phyloP scores from a whole-genome alignment of 2,329 filamentous ascomycete species.

The Verticillium tricorpus region DNA sequence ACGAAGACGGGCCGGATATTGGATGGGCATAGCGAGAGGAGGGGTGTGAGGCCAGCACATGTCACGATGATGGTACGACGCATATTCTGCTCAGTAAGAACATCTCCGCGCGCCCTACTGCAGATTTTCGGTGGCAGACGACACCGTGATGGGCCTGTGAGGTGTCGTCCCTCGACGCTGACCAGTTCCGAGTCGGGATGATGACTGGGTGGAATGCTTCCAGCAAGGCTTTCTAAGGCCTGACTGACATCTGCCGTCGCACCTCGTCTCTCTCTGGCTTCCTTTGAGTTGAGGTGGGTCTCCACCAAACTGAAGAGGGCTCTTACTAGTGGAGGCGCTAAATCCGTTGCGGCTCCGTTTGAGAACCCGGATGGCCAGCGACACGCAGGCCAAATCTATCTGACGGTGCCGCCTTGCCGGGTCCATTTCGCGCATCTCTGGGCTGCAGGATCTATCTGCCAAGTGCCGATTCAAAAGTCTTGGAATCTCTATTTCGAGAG shows the following conservation, averaged over 20 bases:
- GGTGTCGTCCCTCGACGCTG: background rate
- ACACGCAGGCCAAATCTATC: background rate
- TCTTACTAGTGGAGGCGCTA: background rate
- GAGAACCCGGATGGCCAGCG: background rate
- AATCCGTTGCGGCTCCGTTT: background rate
- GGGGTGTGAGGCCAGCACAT: background rate
- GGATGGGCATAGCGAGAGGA: background rate
- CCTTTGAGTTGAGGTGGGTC: background rate
- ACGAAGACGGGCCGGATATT: background rate
- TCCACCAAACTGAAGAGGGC: background rate
- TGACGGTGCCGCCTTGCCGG: background rate
- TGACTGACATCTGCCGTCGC: too few species aligned
- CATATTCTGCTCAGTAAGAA: background rate
- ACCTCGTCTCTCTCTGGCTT: too few species aligned
- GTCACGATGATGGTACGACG: background rate
- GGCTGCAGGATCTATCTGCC: background rate
- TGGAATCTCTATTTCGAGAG: background rate
- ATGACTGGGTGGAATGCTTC: too few species aligned
- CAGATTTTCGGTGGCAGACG: background rate
- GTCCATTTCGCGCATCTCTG: background rate
- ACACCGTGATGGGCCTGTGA: background rate
- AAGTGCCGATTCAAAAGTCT: background rate
- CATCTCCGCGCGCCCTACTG: background rate
- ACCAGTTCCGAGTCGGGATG: background rate
- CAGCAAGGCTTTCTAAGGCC: too few species aligned